Percentiles rank a stretch among this genome's conserved stretches.
Evolutionary conservation across 2,329 filamentous ascomycete genomes (phyloP).

Genomic region (Epichloe gansuensis): DNA sequence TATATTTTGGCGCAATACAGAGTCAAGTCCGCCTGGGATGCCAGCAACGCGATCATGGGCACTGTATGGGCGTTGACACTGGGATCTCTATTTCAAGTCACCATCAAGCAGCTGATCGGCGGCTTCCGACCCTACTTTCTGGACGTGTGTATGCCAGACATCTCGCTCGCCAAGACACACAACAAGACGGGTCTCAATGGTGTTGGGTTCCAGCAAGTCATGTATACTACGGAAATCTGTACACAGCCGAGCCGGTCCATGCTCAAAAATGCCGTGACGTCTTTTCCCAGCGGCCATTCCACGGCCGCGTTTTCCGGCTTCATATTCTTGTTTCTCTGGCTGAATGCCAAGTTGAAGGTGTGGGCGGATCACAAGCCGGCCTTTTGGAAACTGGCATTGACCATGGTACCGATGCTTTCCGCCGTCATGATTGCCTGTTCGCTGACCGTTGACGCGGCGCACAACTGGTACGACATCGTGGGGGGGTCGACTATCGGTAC

Average conservation of each 20-base stretch:
- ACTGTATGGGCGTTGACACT: constrained; percentile 46
- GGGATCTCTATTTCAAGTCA: constrained; percentile 51
- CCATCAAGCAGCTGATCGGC: constrained; percentile 53
- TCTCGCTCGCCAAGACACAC: constrained; percentile 28
- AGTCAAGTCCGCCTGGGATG: constrained; percentile 43
- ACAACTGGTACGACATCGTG: constrained; percentile 59
- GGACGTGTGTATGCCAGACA: constrained; percentile 46
- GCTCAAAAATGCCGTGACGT: constrained; percentile 49
- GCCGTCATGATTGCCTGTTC: constrained; percentile 47
- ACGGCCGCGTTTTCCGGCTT: constrained; percentile 52
- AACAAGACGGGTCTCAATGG: constrained; percentile 27
- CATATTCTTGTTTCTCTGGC: constrained; percentile 52
- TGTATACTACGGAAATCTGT: constrained; percentile 53
- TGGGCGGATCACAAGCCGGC: constrained; percentile 52
- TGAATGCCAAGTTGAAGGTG: constrained; percentile 61
- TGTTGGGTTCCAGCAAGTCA: constrained; percentile 43
- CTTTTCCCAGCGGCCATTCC: constrained; percentile 56
- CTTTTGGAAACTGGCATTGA: constrained; percentile 51
- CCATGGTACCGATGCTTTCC: constrained; percentile 46
- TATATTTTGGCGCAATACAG: constrained; percentile 46
- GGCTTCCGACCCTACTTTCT: constrained; percentile 53
- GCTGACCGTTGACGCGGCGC: constrained; percentile 50
- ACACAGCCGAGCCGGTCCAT: constrained; percentile 37
- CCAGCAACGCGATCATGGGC: constrained; percentile 50
- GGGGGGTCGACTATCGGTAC: constrained; percentile 52